Conservation (phyloP, 345 rosid genomes). For the Clausena lansium region DNA sequence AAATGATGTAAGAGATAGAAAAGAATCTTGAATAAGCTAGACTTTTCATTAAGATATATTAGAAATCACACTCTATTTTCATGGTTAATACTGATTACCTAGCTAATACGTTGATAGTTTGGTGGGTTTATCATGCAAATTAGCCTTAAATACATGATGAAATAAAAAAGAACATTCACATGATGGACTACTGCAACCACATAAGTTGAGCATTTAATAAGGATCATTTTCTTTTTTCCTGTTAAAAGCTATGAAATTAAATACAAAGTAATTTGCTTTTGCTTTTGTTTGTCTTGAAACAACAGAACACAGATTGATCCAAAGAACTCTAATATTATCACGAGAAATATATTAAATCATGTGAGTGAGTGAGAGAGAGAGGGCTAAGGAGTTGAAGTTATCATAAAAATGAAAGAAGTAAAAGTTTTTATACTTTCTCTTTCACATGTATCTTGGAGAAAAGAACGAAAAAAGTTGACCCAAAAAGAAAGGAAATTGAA, state of each 20-base stretch:
- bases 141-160: background rate
- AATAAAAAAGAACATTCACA: slow-evolving; percentile 16
- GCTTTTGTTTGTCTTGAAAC: background rate
- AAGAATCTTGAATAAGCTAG: slow-evolving; percentile 7
- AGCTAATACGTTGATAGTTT: background rate
- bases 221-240: background rate
- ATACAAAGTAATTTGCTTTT: background rate
- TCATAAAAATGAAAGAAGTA: background rate
- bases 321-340: slow-evolving; percentile 12
- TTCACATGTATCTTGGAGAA: slow-evolving; percentile 27
- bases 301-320: slow-evolving; percentile 1
- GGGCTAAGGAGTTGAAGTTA: background rate
- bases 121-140: background rate
- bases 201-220: slow-evolving; percentile 1
- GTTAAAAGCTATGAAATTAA: background rate
- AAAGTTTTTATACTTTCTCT: background rate
- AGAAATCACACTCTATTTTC: background rate
- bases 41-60: slow-evolving; percentile 12
- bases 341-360: slow-evolving; percentile 21
- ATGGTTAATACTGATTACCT: no score
- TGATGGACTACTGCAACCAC: slow-evolving; percentile 20
- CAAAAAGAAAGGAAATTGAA: no score
- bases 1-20: background rate
- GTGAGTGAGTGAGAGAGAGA: slow-evolving; percentile 17
- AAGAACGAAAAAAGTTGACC: slow-evolving; percentile 1